Percentiles rank a stretch among this genome's conserved stretches.
phyloP scores from a whole-genome alignment of 352 stramenopile genomes.

The Phytophthora fragariaefolia region DNA sequence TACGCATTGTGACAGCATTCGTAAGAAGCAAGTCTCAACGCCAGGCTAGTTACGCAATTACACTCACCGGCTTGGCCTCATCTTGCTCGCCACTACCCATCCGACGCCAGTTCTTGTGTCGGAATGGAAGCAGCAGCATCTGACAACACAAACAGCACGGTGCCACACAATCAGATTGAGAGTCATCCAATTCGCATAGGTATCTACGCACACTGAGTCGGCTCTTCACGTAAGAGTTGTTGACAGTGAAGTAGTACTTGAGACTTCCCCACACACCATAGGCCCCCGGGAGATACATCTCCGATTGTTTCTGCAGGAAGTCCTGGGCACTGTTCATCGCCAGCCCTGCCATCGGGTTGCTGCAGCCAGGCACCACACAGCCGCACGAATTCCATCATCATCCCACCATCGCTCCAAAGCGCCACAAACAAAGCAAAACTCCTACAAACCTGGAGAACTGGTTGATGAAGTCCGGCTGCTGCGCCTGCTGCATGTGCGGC shows the following conservation, averaged over 20 bases:
- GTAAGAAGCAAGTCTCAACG: neutral
- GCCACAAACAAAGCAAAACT: slow-evolving; percentile 27
- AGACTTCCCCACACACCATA: slow-evolving; percentile 82
- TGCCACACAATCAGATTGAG: neutral
- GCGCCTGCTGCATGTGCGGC: slow-evolving; percentile 34
- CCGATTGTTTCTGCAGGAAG: slow-evolving; percentile 84
- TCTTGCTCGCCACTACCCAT: slow-evolving; percentile 67
- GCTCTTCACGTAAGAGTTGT: slow-evolving; percentile 91
- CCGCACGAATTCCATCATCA: slow-evolving; percentile 1
- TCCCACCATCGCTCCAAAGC: neutral
- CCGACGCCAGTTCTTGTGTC: slow-evolving; percentile 88
- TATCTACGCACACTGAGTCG: slow-evolving; percentile 72
- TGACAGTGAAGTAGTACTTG: slow-evolving; percentile 92
- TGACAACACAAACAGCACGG: slow-evolving; percentile 20
- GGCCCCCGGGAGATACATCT: slow-evolving; percentile 80
- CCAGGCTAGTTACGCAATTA: neutral
- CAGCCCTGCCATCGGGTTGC: slow-evolving; percentile 86
- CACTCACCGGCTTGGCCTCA: slow-evolving; percentile 63
- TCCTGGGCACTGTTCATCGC: slow-evolving; percentile 87
- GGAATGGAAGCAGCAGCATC: slow-evolving; percentile 88
- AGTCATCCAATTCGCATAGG: neutral
- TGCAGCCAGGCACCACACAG: slow-evolving; percentile 29
- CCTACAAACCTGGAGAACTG: slow-evolving; percentile 63
- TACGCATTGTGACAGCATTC: neutral
- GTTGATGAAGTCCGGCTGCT: slow-evolving; percentile 76